Evolutionary conservation across 306 rosid genomes (phyloP).

Genomic region (Abrus pulchellus): DNA sequence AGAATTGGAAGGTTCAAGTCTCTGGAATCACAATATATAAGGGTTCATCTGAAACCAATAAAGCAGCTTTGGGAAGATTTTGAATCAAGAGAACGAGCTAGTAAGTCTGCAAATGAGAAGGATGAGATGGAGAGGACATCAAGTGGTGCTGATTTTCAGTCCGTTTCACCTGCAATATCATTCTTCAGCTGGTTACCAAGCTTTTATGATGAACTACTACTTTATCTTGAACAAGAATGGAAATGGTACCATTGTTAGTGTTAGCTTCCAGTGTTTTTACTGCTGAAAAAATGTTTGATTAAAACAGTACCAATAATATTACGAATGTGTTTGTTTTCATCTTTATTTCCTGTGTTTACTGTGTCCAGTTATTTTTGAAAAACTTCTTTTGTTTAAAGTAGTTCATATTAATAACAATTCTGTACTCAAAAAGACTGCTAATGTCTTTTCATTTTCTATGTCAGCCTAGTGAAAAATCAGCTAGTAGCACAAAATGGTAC

Average conservation of each 20-base stretch:
- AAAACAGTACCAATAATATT: neutral
- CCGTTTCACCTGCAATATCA: constrained; percentile 61
- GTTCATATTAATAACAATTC: constrained; percentile 12
- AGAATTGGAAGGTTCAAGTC: constrained; percentile 99
- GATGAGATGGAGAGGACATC: constrained; percentile 67
- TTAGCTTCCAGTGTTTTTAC: constrained; percentile 39
- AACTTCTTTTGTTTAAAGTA: constrained; percentile 29
- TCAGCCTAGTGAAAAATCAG: constrained; percentile 14
- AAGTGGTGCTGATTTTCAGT: constrained; percentile 60
- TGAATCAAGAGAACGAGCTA: constrained; percentile 69
- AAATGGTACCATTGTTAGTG: constrained; percentile 73
- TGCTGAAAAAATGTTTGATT: constrained; percentile 24
- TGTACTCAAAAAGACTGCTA: constrained; percentile 20
- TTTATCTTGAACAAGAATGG: constrained; percentile 99
- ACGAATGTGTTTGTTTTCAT: neutral
- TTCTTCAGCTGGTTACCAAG: constrained; percentile 89
- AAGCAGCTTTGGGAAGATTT: constrained; percentile 94
- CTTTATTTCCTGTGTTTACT: neutral
- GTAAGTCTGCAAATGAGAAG: constrained; percentile 69
- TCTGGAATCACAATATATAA: constrained; percentile 84
- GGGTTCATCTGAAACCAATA: constrained; percentile 93
- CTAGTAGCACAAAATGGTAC: constrained; percentile 41
- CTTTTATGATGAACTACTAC: constrained; percentile 94
- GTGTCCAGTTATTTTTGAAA: constrained; percentile 16
- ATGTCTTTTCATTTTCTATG: constrained; percentile 28